Evolutionary conservation across 2,329 filamentous ascomycete genomes (phyloP), one percentile per base, ranked within the genome.

Genomic region (Talaromyces verruculosus): DNA sequence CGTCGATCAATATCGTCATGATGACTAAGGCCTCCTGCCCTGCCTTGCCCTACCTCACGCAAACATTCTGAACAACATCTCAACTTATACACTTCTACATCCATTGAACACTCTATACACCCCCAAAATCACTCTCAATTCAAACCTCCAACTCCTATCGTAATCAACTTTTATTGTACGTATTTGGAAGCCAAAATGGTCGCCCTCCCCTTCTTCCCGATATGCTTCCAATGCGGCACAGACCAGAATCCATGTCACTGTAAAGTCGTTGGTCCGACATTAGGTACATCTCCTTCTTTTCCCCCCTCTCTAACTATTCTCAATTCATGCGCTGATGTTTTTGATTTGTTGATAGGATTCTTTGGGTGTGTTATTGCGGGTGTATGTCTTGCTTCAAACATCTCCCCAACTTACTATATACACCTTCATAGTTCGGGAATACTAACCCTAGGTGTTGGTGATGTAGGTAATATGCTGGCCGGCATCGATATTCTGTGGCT

Each of bases 221-320:
- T 85, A 70, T 85, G 84, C 74, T 83, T 85, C 73, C 84, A 86
- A 73, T 86, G 83, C 73, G 84, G 75, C 55, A 86, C 83, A 8
- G 79, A 85, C 67, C 83, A 86, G 70, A 87, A 86, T 64, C 84
- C 84, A 2, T 87, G 84, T 65, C 83, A 82, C 68, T 86, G 84
- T 71, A 87, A 86, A 72, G 78, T 86, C 8, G 79, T 87, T 33
- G 84, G 84, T 1, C 84, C 84, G 43, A 86, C 84, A 1, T 71
- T 86, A 51, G 84, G 83, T 71, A 78, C 69, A 70, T 73, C n/a
- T 19, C 7, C 51, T n/a, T n/a, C n/a, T n/a, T n/a, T n/a, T 5
- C 17, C 25, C 5, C 30, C 30, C 30, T 8, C 30, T 8, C 30
- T 33, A 33, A 33, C 30, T 33, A 33, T 33, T 33, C 30, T 33